Evolutionary conservation across 2,329 filamentous ascomycete genomes (phyloP).

Genomic region (Colletotrichum zoysiae): DNA sequence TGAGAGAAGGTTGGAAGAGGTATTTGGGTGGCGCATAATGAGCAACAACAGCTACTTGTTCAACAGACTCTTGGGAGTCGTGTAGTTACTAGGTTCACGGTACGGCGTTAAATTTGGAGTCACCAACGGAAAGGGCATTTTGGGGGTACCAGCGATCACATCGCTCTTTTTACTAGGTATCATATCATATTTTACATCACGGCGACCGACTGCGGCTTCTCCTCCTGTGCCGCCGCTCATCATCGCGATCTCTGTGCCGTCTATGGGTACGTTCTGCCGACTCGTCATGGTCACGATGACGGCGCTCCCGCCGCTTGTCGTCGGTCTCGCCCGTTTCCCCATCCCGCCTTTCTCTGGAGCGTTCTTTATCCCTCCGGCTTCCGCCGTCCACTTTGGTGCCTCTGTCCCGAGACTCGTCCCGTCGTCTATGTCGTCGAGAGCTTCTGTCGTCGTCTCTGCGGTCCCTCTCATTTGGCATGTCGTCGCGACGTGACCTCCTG

Average conservation of each 20-base stretch:
- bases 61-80: not conserved
- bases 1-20: conserved; percentile 84
- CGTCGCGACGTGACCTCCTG: conserved; percentile 54
- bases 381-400: conserved; percentile 47
- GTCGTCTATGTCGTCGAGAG: conserved; percentile 46
- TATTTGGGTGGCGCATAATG: conserved; percentile 68
- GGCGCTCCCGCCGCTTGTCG: conserved; percentile 45
- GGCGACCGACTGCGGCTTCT: conserved; percentile 43
- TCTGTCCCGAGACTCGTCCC: conserved; percentile 47
- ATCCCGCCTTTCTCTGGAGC: conserved; percentile 43
- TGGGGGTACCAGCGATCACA: conserved; percentile 30
- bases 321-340: conserved; percentile 44
- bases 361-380: conserved; percentile 46
- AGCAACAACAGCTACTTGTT: not conserved
- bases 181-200: conserved; percentile 18
- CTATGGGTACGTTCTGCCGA: conserved; percentile 45
- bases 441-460: conserved; percentile 45
- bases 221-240: conserved; percentile 38
- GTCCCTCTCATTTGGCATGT: conserved; percentile 48
- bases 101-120: conserved; percentile 20
- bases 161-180: conserved; percentile 17
- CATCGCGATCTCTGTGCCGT: conserved; percentile 43
- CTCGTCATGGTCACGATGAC: conserved; percentile 48
- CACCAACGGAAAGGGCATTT: conserved; percentile 21
- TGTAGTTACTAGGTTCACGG: conserved; percentile 11